Evolutionary conservation across 2,329 filamentous ascomycete species (phyloP).

Genomic region (Neonectria sp.): DNA sequence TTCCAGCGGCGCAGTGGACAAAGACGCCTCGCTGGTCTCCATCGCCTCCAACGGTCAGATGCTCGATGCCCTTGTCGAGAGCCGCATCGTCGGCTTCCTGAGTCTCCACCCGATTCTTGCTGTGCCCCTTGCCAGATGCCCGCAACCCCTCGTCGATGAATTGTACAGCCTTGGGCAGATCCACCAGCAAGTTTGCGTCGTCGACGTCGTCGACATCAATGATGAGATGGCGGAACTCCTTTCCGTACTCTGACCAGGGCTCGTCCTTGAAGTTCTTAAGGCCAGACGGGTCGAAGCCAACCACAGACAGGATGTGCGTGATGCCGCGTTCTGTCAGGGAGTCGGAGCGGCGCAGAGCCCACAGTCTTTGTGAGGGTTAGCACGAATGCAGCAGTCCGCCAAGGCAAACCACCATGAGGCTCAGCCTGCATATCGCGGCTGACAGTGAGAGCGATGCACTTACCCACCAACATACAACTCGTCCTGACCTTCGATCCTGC

Average conservation of each 20-base stretch:
- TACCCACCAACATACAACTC: conserved; percentile 59
- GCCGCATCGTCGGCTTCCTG: conserved; percentile 39
- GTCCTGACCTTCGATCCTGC: conserved; percentile 58
- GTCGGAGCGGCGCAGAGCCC: conserved; percentile 80
- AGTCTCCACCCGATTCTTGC: conserved; percentile 23
- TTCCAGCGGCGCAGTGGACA: conserved; percentile 91
- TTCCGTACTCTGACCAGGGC: conserved; percentile 64
- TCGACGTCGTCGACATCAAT: conserved; percentile 94
- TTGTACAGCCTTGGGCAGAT: conserved; percentile 82
- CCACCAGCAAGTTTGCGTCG: conserved; percentile 87
- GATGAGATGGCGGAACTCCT: conserved; percentile 78
- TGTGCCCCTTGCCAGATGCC: conserved; percentile 30
- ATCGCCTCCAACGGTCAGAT: conserved; percentile 36
- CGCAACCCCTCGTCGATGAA: conserved; percentile 86
- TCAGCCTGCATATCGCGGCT: conserved; percentile 24
- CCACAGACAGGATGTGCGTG: conserved; percentile 91
- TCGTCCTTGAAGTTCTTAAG: conserved; percentile 64
- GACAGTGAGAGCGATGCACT: conserved; percentile 39
- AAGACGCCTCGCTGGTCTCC: conserved; percentile 61
- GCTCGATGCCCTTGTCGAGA: conserved; percentile 37
- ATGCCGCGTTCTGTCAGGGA: conserved; percentile 81
- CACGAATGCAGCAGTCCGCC: neutral
- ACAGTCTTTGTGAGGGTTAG: conserved; percentile 71
- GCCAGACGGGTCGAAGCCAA: conserved; percentile 66
- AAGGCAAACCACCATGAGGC: neutral